A percentile compares a stretch with the other conserved stretches of the same genome.
Evolutionary conservation across 2,329 filamentous ascomycete genomes (phyloP).

Genomic region (Trichoderma sp.): DNA sequence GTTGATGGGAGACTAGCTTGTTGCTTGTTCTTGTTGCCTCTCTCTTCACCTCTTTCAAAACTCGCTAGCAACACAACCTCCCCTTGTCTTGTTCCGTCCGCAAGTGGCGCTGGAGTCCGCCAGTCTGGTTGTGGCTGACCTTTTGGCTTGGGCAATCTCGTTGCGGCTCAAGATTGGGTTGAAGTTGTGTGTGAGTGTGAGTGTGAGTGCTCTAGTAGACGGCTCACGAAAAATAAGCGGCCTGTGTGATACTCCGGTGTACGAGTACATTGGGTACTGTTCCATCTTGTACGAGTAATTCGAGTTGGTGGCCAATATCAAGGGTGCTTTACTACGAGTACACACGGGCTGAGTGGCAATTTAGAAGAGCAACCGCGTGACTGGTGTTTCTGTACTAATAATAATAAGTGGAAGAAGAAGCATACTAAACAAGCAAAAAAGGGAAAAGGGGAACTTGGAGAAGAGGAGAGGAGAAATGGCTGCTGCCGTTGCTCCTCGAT

Average conservation of each 20-base stretch:
- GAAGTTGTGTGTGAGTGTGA: neutral
- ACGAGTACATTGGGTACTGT: neutral
- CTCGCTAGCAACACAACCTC: neutral
- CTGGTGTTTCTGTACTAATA: neutral
- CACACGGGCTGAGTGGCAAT: neutral
- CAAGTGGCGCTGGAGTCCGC: neutral
- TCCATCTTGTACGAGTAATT: neutral
- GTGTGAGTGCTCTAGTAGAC: neutral
- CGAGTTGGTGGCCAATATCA: neutral
- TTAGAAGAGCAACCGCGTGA: neutral
- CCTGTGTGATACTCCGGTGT: neutral
- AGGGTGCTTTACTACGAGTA: neutral
- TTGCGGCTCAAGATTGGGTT: neutral
- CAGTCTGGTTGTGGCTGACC: constrained; percentile 15
- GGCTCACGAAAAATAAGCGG: neutral
- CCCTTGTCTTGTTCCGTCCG: neutral
- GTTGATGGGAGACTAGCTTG: constrained; percentile 5
- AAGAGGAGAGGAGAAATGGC: neutral
- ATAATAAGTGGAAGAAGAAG: neutral
- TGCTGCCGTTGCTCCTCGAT: neutral
- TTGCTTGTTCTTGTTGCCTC: constrained; percentile 12
- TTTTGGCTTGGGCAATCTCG: neutral
- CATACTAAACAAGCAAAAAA: neutral
- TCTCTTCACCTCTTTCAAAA: neutral
- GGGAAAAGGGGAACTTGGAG: neutral